These are phyloP conservation scores for Protomyces inouyei DNA, from an alignment of 1,139 yeast species.

Conservation along the genomic window DNA sequence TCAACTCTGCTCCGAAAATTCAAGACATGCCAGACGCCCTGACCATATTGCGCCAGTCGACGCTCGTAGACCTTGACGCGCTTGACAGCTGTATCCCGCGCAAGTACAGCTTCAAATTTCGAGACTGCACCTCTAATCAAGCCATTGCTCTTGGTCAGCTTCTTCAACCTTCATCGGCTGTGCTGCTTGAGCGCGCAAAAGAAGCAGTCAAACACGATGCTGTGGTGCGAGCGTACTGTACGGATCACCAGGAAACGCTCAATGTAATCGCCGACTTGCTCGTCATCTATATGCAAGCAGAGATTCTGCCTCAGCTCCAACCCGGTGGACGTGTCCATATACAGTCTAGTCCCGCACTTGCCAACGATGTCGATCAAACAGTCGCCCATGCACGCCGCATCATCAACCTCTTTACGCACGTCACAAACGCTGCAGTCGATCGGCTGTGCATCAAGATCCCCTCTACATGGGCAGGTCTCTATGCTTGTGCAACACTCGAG, in stretches of 20 bases:
- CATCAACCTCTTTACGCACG: not conserved
- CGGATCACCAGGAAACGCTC: not conserved
- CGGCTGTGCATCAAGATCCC: not conserved
- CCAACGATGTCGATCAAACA: not conserved
- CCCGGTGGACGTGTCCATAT: not conserved
- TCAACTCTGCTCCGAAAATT: too few relatives aligned
- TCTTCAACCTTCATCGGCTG: not conserved
- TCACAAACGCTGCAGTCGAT: too few relatives aligned
- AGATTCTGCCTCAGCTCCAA: not conserved
- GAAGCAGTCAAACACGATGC: not conserved
- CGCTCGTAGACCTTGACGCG: not conserved
- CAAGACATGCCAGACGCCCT: not conserved
- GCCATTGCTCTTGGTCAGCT: not conserved
- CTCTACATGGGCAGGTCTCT: not conserved
- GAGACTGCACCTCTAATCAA: not conserved
- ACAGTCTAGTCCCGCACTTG: not conserved
- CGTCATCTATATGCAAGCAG: not conserved
- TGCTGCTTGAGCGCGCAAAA: not conserved
- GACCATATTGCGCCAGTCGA: not conserved
- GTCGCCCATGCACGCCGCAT: not conserved
- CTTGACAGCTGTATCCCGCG: not conserved
- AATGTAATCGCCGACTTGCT: not conserved
- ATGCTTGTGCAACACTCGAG: not conserved
- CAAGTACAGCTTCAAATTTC: not conserved
- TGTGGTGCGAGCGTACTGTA: not conserved